These are phyloP conservation scores for Darksidea phi DNA, from an alignment of 495 filamentous ascomycete genomes.

Conservation along the genomic window DNA sequence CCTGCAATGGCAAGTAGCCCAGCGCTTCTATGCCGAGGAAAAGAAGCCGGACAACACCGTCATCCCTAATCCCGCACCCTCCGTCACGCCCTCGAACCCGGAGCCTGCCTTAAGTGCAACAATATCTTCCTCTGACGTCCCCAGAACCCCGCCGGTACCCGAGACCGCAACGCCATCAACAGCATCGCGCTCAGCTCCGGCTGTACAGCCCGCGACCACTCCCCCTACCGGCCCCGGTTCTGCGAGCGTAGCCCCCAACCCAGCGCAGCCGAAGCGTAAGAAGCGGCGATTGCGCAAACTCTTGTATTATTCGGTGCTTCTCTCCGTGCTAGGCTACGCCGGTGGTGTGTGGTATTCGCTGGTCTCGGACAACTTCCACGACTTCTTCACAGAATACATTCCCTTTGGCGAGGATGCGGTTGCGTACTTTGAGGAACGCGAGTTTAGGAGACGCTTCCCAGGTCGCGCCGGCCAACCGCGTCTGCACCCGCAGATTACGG, in stretches of 20 bases:
- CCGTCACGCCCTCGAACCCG: slow-evolving; percentile 49
- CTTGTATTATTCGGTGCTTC: slow-evolving; percentile 67
- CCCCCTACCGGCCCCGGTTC: slow-evolving; percentile 44
- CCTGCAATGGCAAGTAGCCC: slow-evolving; percentile 32
- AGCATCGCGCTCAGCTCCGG: slow-evolving; percentile 34
- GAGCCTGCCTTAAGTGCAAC: slow-evolving; percentile 37
- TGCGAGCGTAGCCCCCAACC: slow-evolving; percentile 43
- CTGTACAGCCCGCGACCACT: slow-evolving; percentile 37
- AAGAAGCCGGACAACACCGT: slow-evolving; percentile 49
- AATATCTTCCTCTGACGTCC: slow-evolving; percentile 61
- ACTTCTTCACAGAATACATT: slow-evolving; percentile 97
- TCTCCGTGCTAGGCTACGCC: slow-evolving; percentile 74
- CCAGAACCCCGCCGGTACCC: slow-evolving; percentile 56
- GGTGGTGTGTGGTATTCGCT: slow-evolving; percentile 89
- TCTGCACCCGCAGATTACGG: slow-evolving; percentile 47
- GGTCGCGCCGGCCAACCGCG: slow-evolving; percentile 58
- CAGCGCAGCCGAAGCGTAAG: slow-evolving; percentile 56
- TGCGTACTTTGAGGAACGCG: slow-evolving; percentile 94
- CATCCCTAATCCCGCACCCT: slow-evolving; percentile 47
- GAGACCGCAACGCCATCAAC: slow-evolving; percentile 34
- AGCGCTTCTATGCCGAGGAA: slow-evolving; percentile 53
- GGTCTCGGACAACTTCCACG: slow-evolving; percentile 95
- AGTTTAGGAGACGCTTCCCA: slow-evolving; percentile 89
- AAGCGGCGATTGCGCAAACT: slow-evolving; percentile 74
- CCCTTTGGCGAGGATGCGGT: slow-evolving; percentile 94